A percentile compares a stretch with the other conserved stretches of the same genome.
These are phyloP conservation scores for Venturia pyrina DNA, from an alignment of 2,329 filamentous ascomycete genomes.

Conservation along the genomic window DNA sequence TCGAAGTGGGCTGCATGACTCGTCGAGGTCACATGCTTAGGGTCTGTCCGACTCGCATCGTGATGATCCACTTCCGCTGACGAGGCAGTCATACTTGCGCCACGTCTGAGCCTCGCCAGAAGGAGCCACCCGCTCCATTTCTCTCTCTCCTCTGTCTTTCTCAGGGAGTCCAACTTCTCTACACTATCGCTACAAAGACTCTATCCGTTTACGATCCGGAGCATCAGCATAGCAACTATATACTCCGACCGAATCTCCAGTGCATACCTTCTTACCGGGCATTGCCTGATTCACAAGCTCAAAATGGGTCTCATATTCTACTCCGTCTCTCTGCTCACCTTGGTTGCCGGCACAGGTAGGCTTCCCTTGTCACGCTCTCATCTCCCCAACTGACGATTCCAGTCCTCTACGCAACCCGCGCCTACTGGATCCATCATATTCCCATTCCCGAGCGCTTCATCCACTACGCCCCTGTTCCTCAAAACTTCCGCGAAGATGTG, in stretches of 20 bases:
- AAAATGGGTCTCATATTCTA: constrained; percentile 44
- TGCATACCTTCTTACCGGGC: neutral
- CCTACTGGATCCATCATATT: constrained; percentile 64
- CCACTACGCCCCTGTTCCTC: constrained; percentile 68
- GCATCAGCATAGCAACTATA: neutral
- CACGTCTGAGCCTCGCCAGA: neutral
- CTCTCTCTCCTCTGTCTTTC: neutral
- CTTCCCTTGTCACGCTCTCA: constrained; percentile 14
- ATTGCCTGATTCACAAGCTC: neutral
- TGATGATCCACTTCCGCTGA: neutral
- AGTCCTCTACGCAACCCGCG: constrained; percentile 66
- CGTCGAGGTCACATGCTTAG: neutral
- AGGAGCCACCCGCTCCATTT: neutral
- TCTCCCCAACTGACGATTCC: constrained; percentile 12
- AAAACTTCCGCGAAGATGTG: constrained; percentile 71
- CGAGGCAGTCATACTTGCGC: neutral
- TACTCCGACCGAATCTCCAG: constrained; percentile 17
- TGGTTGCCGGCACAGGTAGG: constrained; percentile 61
- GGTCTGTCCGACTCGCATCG: neutral
- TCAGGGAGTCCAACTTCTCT: neutral
- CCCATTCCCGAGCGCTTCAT: constrained; percentile 42
- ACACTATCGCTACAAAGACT: neutral
- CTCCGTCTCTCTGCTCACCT: constrained; percentile 59
- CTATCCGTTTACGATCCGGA: neutral
- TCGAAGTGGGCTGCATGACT: neutral